phyloP scores from a whole-genome alignment of 73 alveolate species.

The Breviolum minutum region DNA sequence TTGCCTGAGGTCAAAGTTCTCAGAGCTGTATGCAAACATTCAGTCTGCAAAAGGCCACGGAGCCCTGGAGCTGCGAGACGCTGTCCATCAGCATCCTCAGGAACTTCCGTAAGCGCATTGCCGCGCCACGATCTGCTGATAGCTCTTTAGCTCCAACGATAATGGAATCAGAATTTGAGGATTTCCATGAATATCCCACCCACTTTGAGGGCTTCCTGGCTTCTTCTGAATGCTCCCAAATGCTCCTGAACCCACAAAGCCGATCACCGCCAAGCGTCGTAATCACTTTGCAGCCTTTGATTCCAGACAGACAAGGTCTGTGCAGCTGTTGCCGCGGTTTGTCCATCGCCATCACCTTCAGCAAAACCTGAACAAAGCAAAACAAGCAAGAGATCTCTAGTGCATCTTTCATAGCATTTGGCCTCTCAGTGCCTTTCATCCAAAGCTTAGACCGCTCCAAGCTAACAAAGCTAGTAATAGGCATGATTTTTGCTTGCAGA shows the following conservation, averaged over 20 bases:
- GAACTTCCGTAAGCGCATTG: not conserved
- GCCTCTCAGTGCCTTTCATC: not conserved
- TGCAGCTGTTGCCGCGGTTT: slow-evolving; percentile 63
- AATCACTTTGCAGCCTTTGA: slow-evolving; percentile 79
- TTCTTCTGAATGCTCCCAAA: not conserved
- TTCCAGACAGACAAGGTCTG: slow-evolving; percentile 75
- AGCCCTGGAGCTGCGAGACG: slow-evolving; percentile 80
- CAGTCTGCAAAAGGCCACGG: slow-evolving; percentile 64
- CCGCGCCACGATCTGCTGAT: not conserved
- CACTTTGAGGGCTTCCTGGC: too few relatives aligned
- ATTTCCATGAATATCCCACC: too few relatives aligned
- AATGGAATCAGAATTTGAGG: too few relatives aligned
- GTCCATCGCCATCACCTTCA: slow-evolving; percentile 15
- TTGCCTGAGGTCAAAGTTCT: slow-evolving; percentile 67
- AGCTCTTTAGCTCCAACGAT: too few relatives aligned
- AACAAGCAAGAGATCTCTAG: not conserved
- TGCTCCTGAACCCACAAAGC: not conserved
- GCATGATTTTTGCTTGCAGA: too few relatives aligned
- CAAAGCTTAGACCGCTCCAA: too few relatives aligned
- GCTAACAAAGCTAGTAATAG: too few relatives aligned
- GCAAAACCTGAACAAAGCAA: not conserved
- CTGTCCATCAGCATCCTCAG: slow-evolving; percentile 55
- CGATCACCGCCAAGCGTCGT: slow-evolving; percentile 9
- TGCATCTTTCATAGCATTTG: not conserved
- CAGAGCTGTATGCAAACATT: slow-evolving; percentile 57